Evolutionary conservation across 352 stramenopile genomes (phyloP).

Genomic region (Phytophthora litchii): DNA sequence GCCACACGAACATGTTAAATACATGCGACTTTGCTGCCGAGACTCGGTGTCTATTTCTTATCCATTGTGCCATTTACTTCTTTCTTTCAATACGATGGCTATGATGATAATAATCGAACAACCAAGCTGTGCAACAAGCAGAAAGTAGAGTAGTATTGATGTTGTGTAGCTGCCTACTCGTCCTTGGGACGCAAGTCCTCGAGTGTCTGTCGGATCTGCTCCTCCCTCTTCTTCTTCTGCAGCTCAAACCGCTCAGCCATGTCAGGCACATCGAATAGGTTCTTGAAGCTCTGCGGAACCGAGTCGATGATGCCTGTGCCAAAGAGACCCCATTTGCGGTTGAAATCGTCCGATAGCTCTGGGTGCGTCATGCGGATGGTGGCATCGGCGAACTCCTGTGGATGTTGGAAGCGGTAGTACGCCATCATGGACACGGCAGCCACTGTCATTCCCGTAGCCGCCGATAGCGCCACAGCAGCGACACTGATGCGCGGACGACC

Average conservation of each 20-base stretch:
- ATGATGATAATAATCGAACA: not conserved
- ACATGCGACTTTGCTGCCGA: slow-evolving; percentile 53
- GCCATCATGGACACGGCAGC: slow-evolving; percentile 81
- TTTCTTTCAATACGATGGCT: no score
- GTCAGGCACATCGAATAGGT: slow-evolving; percentile 68
- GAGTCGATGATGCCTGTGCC: slow-evolving; percentile 78
- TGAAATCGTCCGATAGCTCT: slow-evolving; percentile 73
- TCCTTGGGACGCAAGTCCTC: slow-evolving; percentile 81
- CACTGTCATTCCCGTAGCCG: slow-evolving; percentile 81
- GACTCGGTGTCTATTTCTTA: slow-evolving; percentile 23
- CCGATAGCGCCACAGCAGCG: slow-evolving; percentile 67
- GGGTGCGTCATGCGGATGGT: slow-evolving; percentile 79
- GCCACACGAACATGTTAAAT: slow-evolving; percentile 37
- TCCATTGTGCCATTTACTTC: slow-evolving; percentile 1
- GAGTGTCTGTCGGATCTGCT: slow-evolving; percentile 76
- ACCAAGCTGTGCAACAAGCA: no score
- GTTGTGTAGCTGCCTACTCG: slow-evolving; percentile 38
- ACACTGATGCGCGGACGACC: slow-evolving; percentile 53
- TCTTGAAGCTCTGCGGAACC: slow-evolving; percentile 69
- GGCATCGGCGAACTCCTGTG: slow-evolving; percentile 84
- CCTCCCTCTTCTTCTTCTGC: slow-evolving; percentile 70
- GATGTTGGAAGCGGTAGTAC: slow-evolving; percentile 85
- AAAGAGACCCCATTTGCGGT: slow-evolving; percentile 84
- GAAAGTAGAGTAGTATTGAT: slow-evolving; percentile 1
- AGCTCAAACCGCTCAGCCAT: slow-evolving; percentile 70